Conservation (phyloP, 208 protist genomes). For the Naegleria fowleri region DNA sequence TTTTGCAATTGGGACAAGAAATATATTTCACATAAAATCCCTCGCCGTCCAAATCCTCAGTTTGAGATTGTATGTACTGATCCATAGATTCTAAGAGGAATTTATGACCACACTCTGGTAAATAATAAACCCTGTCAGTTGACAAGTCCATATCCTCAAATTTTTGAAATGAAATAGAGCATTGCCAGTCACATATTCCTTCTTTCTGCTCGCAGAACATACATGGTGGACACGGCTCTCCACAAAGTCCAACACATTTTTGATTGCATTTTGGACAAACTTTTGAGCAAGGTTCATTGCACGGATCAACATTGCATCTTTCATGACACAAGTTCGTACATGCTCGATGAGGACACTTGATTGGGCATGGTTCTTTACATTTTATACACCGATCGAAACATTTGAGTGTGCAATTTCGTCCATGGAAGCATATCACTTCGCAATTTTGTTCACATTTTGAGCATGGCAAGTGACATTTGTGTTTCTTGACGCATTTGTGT, state of each 20-base stretch:
- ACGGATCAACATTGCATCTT: conserved; percentile 38
- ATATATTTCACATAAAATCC: too few species aligned
- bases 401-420: background rate
- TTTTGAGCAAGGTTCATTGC: conserved; percentile 42
- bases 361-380: conserved; percentile 39
- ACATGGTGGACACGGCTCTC: conserved; percentile 48
- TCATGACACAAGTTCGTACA: conserved; percentile 38
- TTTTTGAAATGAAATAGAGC: conserved; percentile 18
- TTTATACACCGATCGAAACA: conserved; percentile 26
- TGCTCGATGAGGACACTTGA: conserved; percentile 32
- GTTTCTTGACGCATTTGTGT: conserved; percentile 17
- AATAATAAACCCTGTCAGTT: conserved; percentile 4
- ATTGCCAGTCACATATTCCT: conserved; percentile 14
- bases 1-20: background rate
- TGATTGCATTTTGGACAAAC: conserved; percentile 26
- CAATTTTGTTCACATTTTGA: conserved; percentile 24
- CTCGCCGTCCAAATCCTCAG: too few species aligned
- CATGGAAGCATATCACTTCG: too few species aligned
- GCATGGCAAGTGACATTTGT: background rate
- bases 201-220: conserved; percentile 34
- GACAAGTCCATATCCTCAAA: background rate
- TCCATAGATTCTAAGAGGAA: conserved; percentile 39
- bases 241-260: conserved; percentile 49
- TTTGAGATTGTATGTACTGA: conserved; percentile 7
- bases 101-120: conserved; percentile 34